Percentiles rank a stretch among this genome's conserved stretches.
Evolutionary conservation across 2,329 filamentous ascomycete genomes (phyloP).

Genomic region (Colletotrichum gigasporum): DNA sequence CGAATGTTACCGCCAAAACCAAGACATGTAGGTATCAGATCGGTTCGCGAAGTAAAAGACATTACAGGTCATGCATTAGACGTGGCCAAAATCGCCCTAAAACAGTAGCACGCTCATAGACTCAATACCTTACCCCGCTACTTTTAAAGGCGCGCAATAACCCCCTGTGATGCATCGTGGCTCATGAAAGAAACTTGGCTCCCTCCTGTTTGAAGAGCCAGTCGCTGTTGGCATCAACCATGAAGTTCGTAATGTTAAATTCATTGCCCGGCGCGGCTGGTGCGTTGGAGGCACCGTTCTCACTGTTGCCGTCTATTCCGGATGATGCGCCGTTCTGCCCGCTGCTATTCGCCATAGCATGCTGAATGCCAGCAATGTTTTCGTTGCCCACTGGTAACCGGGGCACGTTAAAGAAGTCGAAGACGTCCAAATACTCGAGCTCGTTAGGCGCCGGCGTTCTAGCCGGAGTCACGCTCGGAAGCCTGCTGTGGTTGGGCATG

Average conservation of each 20-base stretch:
- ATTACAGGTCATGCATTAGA: neutral
- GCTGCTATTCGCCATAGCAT: conserved; percentile 31
- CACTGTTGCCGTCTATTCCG: conserved; percentile 32
- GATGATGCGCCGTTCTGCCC: conserved; percentile 31
- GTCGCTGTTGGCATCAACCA: conserved; percentile 77
- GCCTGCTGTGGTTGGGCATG: conserved; percentile 49
- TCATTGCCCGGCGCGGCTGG: conserved; percentile 59
- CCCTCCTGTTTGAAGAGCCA: conserved; percentile 73
- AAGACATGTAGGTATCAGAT: neutral
- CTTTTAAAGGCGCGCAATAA: neutral
- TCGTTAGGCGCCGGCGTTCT: conserved; percentile 82
- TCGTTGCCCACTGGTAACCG: conserved; percentile 66
- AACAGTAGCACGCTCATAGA: neutral
- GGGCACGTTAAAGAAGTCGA: conserved; percentile 94
- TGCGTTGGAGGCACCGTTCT: conserved; percentile 39
- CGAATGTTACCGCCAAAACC: neutral
- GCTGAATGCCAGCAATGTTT: conserved; percentile 32
- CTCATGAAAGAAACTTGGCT: conserved; percentile 35
- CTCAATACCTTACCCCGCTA: neutral
- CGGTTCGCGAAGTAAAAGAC: neutral
- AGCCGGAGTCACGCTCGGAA: conserved; percentile 66
- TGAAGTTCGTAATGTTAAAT: conserved; percentile 82
- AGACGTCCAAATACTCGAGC: conserved; percentile 90
- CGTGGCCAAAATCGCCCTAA: neutral
- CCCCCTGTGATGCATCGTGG: too few species aligned